Conservation (phyloP, 2,329 filamentous ascomycete species). For the Venturia carpophila region DNA sequence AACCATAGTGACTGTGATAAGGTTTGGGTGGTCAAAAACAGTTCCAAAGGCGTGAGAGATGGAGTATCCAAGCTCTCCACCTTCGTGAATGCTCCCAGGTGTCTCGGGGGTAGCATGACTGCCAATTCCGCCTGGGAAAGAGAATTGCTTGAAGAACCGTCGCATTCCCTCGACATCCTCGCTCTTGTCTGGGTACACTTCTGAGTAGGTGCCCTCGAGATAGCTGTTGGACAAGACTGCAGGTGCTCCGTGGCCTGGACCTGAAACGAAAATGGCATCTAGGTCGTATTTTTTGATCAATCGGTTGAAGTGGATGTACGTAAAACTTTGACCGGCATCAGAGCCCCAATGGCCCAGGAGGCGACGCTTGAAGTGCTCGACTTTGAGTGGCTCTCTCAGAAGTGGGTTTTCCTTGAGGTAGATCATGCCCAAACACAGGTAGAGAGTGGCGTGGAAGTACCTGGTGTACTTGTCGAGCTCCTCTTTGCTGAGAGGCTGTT, state of each 20-base stretch:
- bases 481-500: conserved; percentile 17
- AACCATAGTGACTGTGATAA: conserved; percentile 71
- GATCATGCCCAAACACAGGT: conserved; percentile 49
- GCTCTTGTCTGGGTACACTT: conserved; percentile 67
- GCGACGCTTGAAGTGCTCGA: conserved; percentile 65
- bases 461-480: conserved; percentile 17
- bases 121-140: conserved; percentile 70
- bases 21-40: conserved; percentile 65
- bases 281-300: conserved; percentile 74
- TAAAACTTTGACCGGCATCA: conserved; percentile 72
- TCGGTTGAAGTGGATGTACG: conserved; percentile 75
- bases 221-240: conserved; percentile 69
- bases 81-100: conserved; percentile 68
- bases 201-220: conserved; percentile 68
- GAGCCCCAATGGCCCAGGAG: conserved; percentile 73
- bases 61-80: conserved; percentile 74
- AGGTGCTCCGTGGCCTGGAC: conserved; percentile 70
- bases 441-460: conserved; percentile 19
- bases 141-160: conserved; percentile 75
- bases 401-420: conserved; percentile 69
- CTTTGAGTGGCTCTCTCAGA: conserved; percentile 58
- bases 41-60: conserved; percentile 71
- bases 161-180: conserved; percentile 62
- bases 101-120: conserved; percentile 74
- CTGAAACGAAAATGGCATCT: conserved; percentile 64